Base-by-base conservation (phyloP, 805 yeast species). In the Nematodospora valgi region DNA sequence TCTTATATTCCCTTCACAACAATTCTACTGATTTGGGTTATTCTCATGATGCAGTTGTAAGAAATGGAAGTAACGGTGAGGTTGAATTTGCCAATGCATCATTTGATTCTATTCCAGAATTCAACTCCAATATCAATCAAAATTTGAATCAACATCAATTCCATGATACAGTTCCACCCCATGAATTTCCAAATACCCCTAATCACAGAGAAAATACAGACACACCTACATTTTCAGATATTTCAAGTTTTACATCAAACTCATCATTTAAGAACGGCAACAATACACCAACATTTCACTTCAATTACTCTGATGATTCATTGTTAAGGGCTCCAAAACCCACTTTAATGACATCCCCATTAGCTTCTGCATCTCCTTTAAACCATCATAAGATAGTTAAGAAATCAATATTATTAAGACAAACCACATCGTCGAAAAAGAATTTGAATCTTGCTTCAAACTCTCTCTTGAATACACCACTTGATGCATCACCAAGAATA, bases 71-170 rank as follows among this genome's bases (percentile, higher is more conserved):
- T 11, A 23, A 5, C 11, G 40, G 41, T 16, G 59, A 55, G 24
- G 51, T 52, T 30, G 59, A 55, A 11, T 37, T 53, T 23, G 52
- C 42, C 1, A 52, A 48, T 37, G 51, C 52, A 11, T 52, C 59
- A 3, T 46, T 56, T 22, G 62, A 59, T 15, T 48, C 54, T 8
- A 51, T 58, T 18, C 57, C 58, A 11, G 63, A 59, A 35, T 40
- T 48, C 21, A 18, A 25, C 11, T 19, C 17, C 10, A 25, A 27
- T 11, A 16, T 32, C 15, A 22, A 34, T 16, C 18, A 23, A 20
- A 22, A 27, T 9, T 28, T 24, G 22, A 23, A 7, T 15, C 25
- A 19, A 19, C 7, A 12, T 12, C 30, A 27, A 16, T 24, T 24
- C 14, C 13, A 17, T 16, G 11, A 27, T 21, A 8, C 23, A 8